Percentiles rank a stretch among this genome's conserved stretches.
Conservation (phyloP, 2,329 filamentous ascomycete genomes). For the Phyllosticta citrichinensis region DNA sequence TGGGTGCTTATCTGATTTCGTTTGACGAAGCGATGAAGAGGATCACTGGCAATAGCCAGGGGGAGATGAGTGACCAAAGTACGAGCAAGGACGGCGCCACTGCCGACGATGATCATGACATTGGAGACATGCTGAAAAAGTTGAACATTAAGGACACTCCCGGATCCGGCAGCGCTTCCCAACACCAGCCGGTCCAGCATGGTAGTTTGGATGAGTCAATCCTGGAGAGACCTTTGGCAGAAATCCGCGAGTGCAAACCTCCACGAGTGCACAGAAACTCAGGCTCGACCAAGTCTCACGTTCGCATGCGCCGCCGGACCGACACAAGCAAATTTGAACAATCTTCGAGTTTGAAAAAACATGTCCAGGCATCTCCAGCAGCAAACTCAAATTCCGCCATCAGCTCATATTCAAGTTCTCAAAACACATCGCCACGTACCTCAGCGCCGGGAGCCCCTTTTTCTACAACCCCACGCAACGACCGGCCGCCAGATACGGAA, state of each 20-base stretch:
- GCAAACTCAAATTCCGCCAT: not conserved
- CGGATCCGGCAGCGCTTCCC: not conserved
- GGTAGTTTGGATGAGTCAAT: not conserved
- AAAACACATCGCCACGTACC: not conserved
- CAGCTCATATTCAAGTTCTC: not conserved
- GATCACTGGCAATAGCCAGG: not conserved
- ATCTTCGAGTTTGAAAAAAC: not conserved
- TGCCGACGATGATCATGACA: not conserved
- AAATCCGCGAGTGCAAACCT: not conserved
- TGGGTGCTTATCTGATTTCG: slow-evolving; percentile 49
- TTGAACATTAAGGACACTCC: slow-evolving; percentile 6
- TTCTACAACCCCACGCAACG: not conserved
- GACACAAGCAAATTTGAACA: not conserved
- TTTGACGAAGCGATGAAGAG: not conserved
- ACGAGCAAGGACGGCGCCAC: not conserved
- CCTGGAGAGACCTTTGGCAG: not conserved
- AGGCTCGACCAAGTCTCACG: slow-evolving; percentile 22
- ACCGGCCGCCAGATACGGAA: not conserved
- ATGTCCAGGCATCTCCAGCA: not conserved
- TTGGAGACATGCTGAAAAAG: slow-evolving; percentile 5
- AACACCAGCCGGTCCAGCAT: not conserved
- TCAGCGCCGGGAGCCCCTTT: not conserved
- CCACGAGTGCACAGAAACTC: not conserved
- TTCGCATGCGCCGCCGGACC: slow-evolving; percentile 21
- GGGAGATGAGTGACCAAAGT: not conserved